A percentile compares a stretch with the other conserved stretches of the same genome.
Conservation (phyloP, 495 filamentous ascomycete species). For the Penicillium lividum region DNA sequence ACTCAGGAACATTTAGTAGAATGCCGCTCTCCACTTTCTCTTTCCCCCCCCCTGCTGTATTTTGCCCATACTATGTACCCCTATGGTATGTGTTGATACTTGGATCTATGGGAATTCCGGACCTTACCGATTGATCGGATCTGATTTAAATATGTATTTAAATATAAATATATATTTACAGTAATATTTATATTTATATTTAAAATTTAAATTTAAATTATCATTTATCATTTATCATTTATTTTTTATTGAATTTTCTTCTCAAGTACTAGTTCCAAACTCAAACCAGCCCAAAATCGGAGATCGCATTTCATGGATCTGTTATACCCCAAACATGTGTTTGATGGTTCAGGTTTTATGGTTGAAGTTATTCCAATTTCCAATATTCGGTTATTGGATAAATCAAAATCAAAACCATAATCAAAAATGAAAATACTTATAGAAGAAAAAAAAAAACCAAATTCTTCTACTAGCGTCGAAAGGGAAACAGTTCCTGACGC, state of each 20-base stretch:
- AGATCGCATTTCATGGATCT: neutral
- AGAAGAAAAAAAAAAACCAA: constrained; percentile 10
- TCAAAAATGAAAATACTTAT: constrained; percentile 7
- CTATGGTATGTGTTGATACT: constrained; percentile 10
- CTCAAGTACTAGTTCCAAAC: constrained; percentile 1
- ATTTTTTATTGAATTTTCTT: neutral
- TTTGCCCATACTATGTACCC: neutral
- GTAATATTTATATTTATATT: too few relatives aligned
- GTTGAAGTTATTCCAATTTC: too few relatives aligned
- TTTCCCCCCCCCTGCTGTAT: constrained; percentile 12
- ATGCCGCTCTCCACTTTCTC: constrained; percentile 19
- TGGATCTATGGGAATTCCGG: constrained; percentile 4
- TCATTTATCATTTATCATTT: neutral
- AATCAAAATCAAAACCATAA: neutral
- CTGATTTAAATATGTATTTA: neutral
- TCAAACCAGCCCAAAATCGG: neutral
- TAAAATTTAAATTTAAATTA: too few relatives aligned
- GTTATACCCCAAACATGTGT: neutral
- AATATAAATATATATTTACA: too few relatives aligned
- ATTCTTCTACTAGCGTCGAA: constrained; percentile 9
- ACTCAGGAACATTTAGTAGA: constrained; percentile 29
- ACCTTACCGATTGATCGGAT: constrained; percentile 9
- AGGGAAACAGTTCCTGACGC: constrained; percentile 25
- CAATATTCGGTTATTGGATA: neutral
- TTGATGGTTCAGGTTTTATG: too few relatives aligned